Conservation (phyloP, 2,329 filamentous ascomycete genomes). For the Madurella mycetomatis region DNA sequence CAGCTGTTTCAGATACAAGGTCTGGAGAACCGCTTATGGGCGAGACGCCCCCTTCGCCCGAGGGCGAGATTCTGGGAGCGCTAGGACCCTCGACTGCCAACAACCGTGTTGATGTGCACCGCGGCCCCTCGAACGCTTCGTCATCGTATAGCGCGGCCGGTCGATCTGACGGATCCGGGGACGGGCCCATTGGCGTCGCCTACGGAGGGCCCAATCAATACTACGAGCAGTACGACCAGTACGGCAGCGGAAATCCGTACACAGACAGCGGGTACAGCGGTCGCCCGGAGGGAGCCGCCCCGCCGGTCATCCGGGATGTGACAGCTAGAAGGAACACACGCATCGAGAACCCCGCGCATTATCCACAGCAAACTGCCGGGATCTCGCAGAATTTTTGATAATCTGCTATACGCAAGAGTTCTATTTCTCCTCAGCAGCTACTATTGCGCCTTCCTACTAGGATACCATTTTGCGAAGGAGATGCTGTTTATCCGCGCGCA, state of each 20-base stretch:
- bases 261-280: slow-evolving; percentile 37
- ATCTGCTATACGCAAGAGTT: neutral
- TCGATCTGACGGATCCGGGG: slow-evolving; percentile 64
- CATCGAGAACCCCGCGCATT: slow-evolving; percentile 86
- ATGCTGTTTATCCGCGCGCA: neutral
- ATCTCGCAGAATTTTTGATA: slow-evolving; percentile 93
- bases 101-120: slow-evolving; percentile 69
- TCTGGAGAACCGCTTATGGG: slow-evolving; percentile 63
- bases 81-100: slow-evolving; percentile 68
- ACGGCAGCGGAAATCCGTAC: slow-evolving; percentile 55
- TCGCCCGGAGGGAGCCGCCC: slow-evolving; percentile 44
- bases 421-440: neutral
- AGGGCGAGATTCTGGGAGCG: slow-evolving; percentile 77
- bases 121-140: slow-evolving; percentile 91
- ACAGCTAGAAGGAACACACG: slow-evolving; percentile 87
- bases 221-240: slow-evolving; percentile 47
- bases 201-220: slow-evolving; percentile 48
- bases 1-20: slow-evolving; percentile 61
- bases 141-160: slow-evolving; percentile 86
- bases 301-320: slow-evolving; percentile 89
- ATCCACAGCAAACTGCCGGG: slow-evolving; percentile 86
- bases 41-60: slow-evolving; percentile 50
- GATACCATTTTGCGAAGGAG: neutral
- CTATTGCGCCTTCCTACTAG: neutral
- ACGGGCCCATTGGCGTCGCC: slow-evolving; percentile 43